These are phyloP conservation scores for Pseudogymnoascus destructans DNA, from an alignment of 2,329 filamentous ascomycete species.

Conservation along the genomic window DNA sequence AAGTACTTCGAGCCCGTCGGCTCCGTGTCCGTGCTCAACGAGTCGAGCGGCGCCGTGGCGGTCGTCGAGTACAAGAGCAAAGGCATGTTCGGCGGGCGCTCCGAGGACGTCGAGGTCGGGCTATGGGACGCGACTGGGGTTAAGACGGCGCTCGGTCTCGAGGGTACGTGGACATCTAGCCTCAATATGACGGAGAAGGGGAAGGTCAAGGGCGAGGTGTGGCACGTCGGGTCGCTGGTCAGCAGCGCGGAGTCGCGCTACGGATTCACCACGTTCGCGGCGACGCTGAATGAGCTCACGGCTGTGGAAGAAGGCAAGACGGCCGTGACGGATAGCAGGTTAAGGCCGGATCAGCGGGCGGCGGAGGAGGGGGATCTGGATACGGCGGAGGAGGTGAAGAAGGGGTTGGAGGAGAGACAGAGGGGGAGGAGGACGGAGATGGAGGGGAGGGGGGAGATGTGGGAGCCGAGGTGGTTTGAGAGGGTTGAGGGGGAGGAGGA, in stretches of 20 bases:
- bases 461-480: constrained; percentile 75
- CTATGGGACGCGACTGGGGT: constrained; percentile 54
- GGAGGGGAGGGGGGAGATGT: constrained; percentile 60
- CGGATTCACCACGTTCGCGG: constrained; percentile 79
- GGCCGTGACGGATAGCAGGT: constrained; percentile 67
- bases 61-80: constrained; percentile 85
- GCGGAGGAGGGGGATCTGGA: constrained; percentile 75
- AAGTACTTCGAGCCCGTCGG: constrained; percentile 96
- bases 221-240: constrained; percentile 66
- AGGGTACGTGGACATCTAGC: constrained; percentile 72
- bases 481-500: constrained; percentile 51
- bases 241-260: constrained; percentile 69
- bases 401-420: constrained; percentile 74
- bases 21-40: constrained; percentile 73
- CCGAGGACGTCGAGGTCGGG: constrained; percentile 76
- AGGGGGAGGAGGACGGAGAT: constrained; percentile 58
- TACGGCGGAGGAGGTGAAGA: constrained; percentile 71
- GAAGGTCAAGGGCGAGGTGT: constrained; percentile 53
- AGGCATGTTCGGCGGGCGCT: constrained; percentile 92
- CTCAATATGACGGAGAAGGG: constrained; percentile 55
- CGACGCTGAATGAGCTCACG: constrained; percentile 77
- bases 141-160: constrained; percentile 52
- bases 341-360: constrained; percentile 78
- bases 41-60: constrained; percentile 70
- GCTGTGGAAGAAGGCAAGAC: constrained; percentile 60